These are phyloP conservation scores for Scheffersomyces lignicola DNA, from an alignment of 1,139 yeast species.

Conservation along the genomic window DNA sequence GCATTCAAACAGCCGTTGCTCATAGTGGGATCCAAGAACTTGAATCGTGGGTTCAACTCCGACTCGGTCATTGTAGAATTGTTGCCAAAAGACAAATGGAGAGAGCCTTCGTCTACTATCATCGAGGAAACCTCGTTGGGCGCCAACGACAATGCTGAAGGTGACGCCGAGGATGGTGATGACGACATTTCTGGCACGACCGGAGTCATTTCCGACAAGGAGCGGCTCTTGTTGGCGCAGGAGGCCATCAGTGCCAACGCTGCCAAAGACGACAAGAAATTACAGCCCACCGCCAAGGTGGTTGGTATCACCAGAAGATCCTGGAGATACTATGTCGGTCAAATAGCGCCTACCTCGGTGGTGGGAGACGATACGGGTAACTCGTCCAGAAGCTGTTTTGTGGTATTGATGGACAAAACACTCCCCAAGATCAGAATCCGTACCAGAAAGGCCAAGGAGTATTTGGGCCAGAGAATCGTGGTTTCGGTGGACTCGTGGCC, in stretches of 20 bases:
- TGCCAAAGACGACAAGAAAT: slow-evolving; percentile 35
- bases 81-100: slow-evolving; percentile 85
- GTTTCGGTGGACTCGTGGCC: slow-evolving; percentile 95
- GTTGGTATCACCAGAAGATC: slow-evolving; percentile 89
- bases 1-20: slow-evolving; percentile 82
- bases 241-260: slow-evolving; percentile 66
- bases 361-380: slow-evolving; percentile 52
- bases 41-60: slow-evolving; percentile 90
- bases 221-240: slow-evolving; percentile 70
- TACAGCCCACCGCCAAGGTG: slow-evolving; percentile 89
- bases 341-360: slow-evolving; percentile 79
- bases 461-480: slow-evolving; percentile 85
- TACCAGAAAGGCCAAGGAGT: slow-evolving; percentile 81
- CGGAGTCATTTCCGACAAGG: slow-evolving; percentile 67
- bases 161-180: slow-evolving; percentile 46
- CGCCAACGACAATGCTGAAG: slow-evolving; percentile 62
- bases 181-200: slow-evolving; percentile 24
- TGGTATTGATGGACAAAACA: slow-evolving; percentile 83
- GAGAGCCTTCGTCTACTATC: slow-evolving; percentile 75
- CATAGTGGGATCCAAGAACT: slow-evolving; percentile 75
- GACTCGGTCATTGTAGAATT: slow-evolving; percentile 91
- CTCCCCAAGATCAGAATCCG: slow-evolving; percentile 85
- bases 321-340: slow-evolving; percentile 97
- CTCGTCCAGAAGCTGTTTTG: slow-evolving; percentile 78
- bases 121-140: slow-evolving; percentile 71